Conservation (phyloP, 129 eudicot species). For the Calendula officinalis region DNA sequence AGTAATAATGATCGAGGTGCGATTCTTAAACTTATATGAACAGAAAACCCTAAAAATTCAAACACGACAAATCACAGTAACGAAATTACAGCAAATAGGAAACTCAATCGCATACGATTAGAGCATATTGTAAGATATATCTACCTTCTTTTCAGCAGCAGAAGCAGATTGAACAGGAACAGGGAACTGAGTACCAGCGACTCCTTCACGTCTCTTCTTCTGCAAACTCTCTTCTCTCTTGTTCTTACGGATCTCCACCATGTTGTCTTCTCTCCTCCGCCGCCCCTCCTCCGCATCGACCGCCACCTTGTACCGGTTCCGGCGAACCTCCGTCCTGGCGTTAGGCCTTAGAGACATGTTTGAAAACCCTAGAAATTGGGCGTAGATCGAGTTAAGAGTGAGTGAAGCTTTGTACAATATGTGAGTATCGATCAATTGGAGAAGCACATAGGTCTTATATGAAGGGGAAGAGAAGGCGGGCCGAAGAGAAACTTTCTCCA, state of each 20-base stretch:
- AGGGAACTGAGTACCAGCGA: conserved; percentile 37
- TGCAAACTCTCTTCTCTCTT: conserved; percentile 68
- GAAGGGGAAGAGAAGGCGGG: conserved; percentile 5
- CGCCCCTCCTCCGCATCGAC: too few species aligned
- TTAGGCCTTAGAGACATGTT: conserved; percentile 63
- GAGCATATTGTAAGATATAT: background rate
- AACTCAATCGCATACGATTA: background rate
- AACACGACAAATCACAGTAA: background rate
- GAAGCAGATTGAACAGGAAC: conserved; percentile 37
- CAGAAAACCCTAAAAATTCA: conserved; percentile 20
- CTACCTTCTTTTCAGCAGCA: conserved; percentile 48
- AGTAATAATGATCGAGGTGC: background rate
- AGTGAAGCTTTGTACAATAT: background rate
- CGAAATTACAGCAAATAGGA: too few species aligned
- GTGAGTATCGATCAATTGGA: conserved; percentile 4
- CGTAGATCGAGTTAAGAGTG: background rate
- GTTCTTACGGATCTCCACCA: conserved; percentile 86
- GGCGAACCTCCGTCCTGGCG: conserved; percentile 4
- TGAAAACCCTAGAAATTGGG: conserved; percentile 6
- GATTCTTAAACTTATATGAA: background rate
- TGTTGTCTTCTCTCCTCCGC: conserved; percentile 50
- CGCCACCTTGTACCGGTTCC: too few species aligned
- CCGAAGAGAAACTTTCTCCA: conserved; percentile 1
- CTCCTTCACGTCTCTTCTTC: conserved; percentile 74
- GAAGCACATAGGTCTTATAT: background rate